A percentile compares a stretch with the other conserved stretches of the same genome.
These are phyloP conservation scores for Penicillium paneum DNA, from an alignment of 2,329 filamentous ascomycete species.

Conservation along the genomic window DNA sequence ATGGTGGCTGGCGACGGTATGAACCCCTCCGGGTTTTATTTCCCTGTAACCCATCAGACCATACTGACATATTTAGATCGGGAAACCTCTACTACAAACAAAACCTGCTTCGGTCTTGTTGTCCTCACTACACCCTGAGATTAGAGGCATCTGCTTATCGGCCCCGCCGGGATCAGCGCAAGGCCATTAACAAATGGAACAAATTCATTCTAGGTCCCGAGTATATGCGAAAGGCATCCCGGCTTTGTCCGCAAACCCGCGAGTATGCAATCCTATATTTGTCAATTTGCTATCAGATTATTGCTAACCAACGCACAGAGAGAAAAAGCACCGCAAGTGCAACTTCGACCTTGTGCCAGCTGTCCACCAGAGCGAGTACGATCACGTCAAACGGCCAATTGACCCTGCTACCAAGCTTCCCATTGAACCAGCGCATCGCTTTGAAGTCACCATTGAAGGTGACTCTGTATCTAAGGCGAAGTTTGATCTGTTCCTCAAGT, in stretches of 20 bases:
- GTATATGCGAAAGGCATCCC: constrained; percentile 46
- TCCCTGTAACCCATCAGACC: not conserved
- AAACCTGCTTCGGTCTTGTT: constrained; percentile 72
- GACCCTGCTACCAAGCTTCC: constrained; percentile 44
- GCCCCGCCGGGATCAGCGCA: constrained; percentile 46
- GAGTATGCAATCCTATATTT: constrained; percentile 35
- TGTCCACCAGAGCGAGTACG: constrained; percentile 47
- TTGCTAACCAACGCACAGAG: constrained; percentile 29
- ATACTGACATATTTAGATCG: constrained; percentile 35
- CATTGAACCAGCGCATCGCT: constrained; percentile 49
- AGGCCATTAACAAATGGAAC: constrained; percentile 50
- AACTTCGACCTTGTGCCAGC: constrained; percentile 43
- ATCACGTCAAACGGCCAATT: constrained; percentile 42
- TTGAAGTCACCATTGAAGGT: constrained; percentile 48
- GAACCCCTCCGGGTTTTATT: not conserved
- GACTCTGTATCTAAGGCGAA: constrained; percentile 49
- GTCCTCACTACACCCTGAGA: constrained; percentile 69
- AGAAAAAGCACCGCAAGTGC: constrained; percentile 43
- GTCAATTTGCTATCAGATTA: not conserved
- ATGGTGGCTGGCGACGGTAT: constrained; percentile 51
- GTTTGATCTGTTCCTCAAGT: constrained; percentile 48
- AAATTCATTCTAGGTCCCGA: constrained; percentile 47
- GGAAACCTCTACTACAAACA: constrained; percentile 51
- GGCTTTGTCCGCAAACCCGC: constrained; percentile 44
- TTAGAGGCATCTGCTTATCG: constrained; percentile 45